These are phyloP conservation scores for Clonostachys solani DNA, from an alignment of 2,329 filamentous ascomycete genomes.

Conservation along the genomic window DNA sequence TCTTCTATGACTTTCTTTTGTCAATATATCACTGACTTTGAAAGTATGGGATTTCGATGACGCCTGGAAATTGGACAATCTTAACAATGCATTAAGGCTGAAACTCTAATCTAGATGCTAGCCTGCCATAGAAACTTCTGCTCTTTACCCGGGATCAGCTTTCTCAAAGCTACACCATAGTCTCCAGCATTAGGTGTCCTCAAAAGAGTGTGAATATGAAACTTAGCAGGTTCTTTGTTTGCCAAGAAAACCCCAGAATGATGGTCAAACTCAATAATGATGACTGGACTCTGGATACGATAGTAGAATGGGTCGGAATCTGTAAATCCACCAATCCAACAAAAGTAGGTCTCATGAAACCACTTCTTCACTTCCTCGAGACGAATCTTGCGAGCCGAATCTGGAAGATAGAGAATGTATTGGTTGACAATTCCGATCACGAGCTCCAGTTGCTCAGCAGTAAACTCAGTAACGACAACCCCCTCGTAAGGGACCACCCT, in stretches of 20 bases:
- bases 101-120: too few species aligned
- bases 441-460: conserved; percentile 40
- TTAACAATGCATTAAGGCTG: too few species aligned
- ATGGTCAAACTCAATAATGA: conserved; percentile 75
- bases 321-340: conserved; percentile 70
- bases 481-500: conserved; percentile 73
- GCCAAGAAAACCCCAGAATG: conserved; percentile 75
- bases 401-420: conserved; percentile 66
- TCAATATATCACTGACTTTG: too few species aligned
- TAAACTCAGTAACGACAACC: conserved; percentile 46
- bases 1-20: too few species aligned
- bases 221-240: conserved; percentile 70
- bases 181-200: conserved; percentile 72
- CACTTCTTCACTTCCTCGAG: conserved; percentile 48
- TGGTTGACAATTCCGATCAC: conserved; percentile 57
- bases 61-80: too few species aligned
- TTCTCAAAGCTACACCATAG: conserved; percentile 57
- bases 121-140: conserved; percentile 9
- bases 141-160: conserved; percentile 23
- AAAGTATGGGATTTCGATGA: too few species aligned
- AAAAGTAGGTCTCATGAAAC: conserved; percentile 71
- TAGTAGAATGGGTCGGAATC: conserved; percentile 73
- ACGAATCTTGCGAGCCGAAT: conserved; percentile 44
- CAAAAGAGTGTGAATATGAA: conserved; percentile 73
- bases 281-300: conserved; percentile 70